Base-by-base conservation (phyloP, 495 filamentous ascomycete species). In the Aspergillus sparsus region DNA sequence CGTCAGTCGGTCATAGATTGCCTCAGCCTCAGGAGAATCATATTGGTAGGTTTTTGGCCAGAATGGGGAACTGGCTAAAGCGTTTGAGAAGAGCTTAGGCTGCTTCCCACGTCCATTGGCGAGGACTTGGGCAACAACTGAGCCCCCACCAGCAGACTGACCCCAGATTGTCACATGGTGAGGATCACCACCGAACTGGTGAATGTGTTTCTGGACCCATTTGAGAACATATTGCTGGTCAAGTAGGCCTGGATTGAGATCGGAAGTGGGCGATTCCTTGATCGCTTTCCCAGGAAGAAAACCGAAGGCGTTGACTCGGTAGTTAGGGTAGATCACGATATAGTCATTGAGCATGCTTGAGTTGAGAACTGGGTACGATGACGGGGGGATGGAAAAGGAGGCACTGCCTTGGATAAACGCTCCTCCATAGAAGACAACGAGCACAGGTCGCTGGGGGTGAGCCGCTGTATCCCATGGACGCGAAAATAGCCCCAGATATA, bases 351-450 rank as follows among this genome's bases (percentile, higher is more conserved):
- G 55, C 2, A 62, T 63, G 16, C 72, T 78, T 11, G 69, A 76
- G 61, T 83, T 82, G 41, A 87, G 70, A 34, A 86, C 71, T 1
- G 83, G 85, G 63, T 83, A 87, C 7, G 73, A 77, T 7, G 81
- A 72, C 6, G 84, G 82, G 1, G 84, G 83, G 11, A 87, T 70
- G 5, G 62, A 69, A 64, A 86, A 80, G 0, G 72, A 77, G 0
- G 79, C 83, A 33, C 72, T 69, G 18, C 84, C 84, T 69, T 85
- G 73, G 46, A 88, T 84, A 67, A 85, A 88, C 0, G 72, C 85
- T 1, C 86, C 86, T 16, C 85, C 85, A 62, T 85, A 85, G 61
- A 86, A 87, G 27, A 77, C 78, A 4, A 85, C 78, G 2, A 87
- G 69, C 0, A 88, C 85, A 0, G 85, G 85, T 13, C 83, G 34